A percentile compares a stretch with the other conserved stretches of the same genome.
Evolutionary conservation across 169 alveolate species (phyloP).

Genomic region (Haemoproteus tartakovskyi): DNA sequence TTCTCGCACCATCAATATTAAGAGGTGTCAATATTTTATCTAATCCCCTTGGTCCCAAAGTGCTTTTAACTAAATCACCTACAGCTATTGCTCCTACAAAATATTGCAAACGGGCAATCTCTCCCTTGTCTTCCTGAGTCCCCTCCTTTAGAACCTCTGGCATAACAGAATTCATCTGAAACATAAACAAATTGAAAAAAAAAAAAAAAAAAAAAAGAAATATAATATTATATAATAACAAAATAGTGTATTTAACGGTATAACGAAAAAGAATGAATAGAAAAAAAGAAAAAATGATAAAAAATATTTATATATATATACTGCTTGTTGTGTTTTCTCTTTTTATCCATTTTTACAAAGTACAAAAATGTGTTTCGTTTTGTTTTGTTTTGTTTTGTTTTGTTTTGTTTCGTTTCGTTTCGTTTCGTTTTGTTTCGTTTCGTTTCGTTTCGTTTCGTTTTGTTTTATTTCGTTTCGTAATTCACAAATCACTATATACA

Average conservation of each 20-base stretch:
- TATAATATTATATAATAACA: too few relatives aligned
- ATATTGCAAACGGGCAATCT: slow-evolving; percentile 92
- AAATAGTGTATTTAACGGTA: too few relatives aligned
- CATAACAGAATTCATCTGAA: slow-evolving; percentile 78
- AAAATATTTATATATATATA: neutral
- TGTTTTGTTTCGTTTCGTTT: too few relatives aligned
- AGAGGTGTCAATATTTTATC: slow-evolving; percentile 95
- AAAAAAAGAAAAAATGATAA: slow-evolving; percentile 1
- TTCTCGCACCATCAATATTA: slow-evolving; percentile 85
- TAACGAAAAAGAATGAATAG: neutral
- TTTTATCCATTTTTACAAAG: too few relatives aligned
- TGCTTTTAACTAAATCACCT: slow-evolving; percentile 98
- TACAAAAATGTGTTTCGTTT: too few relatives aligned
- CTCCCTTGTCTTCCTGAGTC: slow-evolving; percentile 95
- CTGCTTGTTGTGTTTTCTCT: too few relatives aligned
- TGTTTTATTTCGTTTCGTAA: too few relatives aligned
- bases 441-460: too few relatives aligned
- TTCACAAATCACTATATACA: too few relatives aligned
- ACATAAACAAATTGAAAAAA: neutral
- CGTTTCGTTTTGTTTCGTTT: too few relatives aligned
- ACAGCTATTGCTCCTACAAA: slow-evolving; percentile 99
- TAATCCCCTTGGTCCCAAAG: slow-evolving; percentile 99
- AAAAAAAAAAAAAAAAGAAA: neutral
- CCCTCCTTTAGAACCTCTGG: slow-evolving; percentile 93
- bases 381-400: too few relatives aligned